phyloP scores from a whole-genome alignment of 2,329 filamentous ascomycete genomes.

The Fusarium verrucosum region DNA sequence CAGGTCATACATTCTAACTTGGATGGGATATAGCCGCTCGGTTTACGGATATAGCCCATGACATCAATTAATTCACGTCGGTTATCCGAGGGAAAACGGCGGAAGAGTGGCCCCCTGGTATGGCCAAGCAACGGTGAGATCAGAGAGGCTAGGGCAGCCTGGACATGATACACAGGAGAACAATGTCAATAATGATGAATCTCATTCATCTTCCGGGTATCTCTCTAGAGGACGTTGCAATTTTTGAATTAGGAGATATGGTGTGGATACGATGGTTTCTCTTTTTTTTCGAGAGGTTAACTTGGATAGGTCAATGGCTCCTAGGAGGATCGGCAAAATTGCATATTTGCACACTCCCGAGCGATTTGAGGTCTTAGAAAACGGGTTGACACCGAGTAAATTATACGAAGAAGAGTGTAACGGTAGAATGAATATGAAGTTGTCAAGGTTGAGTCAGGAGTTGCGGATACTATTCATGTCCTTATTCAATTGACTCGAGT shows the following conservation, averaged over 20 bases:
- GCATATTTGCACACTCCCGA: conserved; percentile 29
- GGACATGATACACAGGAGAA: background rate
- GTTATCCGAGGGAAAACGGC: conserved; percentile 28
- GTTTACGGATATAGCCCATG: conserved; percentile 18
- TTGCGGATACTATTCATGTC: background rate
- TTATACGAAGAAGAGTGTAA: background rate
- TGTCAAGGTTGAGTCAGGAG: background rate
- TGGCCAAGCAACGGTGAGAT: conserved; percentile 1
- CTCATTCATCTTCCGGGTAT: conserved; percentile 17
- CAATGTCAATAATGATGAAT: conserved; percentile 18
- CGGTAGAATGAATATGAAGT: background rate
- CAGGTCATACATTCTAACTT: conserved; percentile 33
- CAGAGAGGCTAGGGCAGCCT: background rate
- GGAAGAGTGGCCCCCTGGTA: conserved; percentile 1
- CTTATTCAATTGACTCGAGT: conserved; percentile 27
- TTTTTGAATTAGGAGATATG: conserved; percentile 24
- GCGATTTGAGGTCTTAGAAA: conserved; percentile 26
- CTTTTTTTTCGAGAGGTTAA: conserved; percentile 1
- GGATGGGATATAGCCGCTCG: conserved; percentile 30
- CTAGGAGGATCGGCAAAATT: conserved; percentile 32
- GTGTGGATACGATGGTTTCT: conserved; percentile 27
- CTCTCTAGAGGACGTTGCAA: conserved; percentile 18
- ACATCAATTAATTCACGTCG: conserved; percentile 19
- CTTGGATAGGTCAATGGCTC: conserved; percentile 41
- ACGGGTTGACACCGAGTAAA: background rate